Percentiles rank a stretch among this genome's conserved stretches.
Evolutionary conservation across 2,329 filamentous ascomycete species (phyloP).

Genomic region (Paraphaeosphaeria sporulosa): DNA sequence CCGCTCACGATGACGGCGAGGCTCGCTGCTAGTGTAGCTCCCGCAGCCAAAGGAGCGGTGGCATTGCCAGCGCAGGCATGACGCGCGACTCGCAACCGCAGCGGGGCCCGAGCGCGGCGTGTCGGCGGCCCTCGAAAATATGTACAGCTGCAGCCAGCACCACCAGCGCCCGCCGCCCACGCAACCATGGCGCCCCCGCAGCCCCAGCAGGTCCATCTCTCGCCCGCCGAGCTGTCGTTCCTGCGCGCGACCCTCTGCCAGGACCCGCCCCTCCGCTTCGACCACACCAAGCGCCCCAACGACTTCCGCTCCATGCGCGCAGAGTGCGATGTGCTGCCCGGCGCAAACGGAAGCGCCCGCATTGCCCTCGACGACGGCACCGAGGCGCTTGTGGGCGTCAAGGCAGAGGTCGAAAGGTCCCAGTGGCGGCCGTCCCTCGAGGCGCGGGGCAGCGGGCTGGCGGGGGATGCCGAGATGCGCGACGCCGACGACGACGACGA

Average conservation of each 20-base stretch:
- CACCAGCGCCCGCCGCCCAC: conserved; percentile 6
- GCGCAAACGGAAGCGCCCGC: conserved; percentile 89
- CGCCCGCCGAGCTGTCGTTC: conserved; percentile 95
- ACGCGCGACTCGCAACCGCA: background rate
- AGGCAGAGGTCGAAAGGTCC: conserved; percentile 89
- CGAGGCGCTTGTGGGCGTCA: conserved; percentile 94
- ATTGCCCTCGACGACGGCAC: conserved; percentile 95
- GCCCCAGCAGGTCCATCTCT: conserved; percentile 73
- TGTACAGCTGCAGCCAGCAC: background rate
- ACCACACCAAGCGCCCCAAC: conserved; percentile 65
- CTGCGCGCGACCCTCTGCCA: conserved; percentile 86
- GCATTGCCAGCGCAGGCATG: conserved; percentile 18
- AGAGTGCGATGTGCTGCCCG: conserved; percentile 88
- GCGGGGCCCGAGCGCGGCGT: background rate
- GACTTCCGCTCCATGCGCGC: conserved; percentile 92
- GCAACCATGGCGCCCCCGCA: conserved; percentile 43
- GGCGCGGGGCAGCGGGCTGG: conserved; percentile 27
- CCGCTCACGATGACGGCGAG: background rate
- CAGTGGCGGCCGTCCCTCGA: conserved; percentile 34
- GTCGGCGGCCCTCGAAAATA: background rate
- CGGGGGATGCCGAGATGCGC: conserved; percentile 52
- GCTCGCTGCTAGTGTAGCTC: background rate
- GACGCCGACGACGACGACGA: conserved; percentile 40
- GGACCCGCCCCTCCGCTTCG: conserved; percentile 84
- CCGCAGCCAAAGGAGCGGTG: conserved; percentile 20